These are phyloP conservation scores for Apium graveolens DNA, from an alignment of 129 eudicot species.

Conservation along the genomic window DNA sequence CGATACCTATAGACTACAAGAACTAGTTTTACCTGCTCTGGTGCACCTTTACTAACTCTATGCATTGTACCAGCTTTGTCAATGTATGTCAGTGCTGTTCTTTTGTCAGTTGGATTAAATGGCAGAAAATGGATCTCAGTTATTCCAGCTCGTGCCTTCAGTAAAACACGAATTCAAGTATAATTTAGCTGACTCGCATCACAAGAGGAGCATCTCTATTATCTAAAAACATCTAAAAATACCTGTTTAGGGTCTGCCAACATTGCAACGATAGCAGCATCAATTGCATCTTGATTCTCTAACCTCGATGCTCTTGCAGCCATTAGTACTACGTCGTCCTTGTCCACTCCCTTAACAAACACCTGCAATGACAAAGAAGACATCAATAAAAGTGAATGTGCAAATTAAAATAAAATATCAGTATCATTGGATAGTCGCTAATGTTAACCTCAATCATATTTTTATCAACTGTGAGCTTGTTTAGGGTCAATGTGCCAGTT, in stretches of 20 bases:
- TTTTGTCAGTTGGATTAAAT: constrained; percentile 8
- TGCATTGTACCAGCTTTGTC: neutral
- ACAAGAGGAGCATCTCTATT: neutral
- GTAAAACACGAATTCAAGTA: neutral
- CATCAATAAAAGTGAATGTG: neutral
- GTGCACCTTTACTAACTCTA: constrained; percentile 14
- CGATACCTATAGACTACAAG: neutral
- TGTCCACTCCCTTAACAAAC: neutral
- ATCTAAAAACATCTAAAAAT: neutral
- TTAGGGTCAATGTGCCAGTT: constrained; percentile 8
- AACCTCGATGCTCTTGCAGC: constrained; percentile 9
- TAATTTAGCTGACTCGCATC: neutral
- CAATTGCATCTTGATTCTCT: constrained; percentile 13
- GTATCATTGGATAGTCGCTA: neutral
- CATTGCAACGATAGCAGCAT: constrained; percentile 9
- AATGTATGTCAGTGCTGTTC: constrained; percentile 3
- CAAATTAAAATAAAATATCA: neutral
- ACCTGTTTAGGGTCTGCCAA: constrained; percentile 11
- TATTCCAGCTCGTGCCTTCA: constrained; percentile 4
- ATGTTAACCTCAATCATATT: constrained; percentile 6
- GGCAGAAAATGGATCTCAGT: neutral
- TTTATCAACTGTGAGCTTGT: constrained; percentile 15
- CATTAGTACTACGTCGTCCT: constrained; percentile 4
- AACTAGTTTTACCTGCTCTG: constrained; percentile 6
- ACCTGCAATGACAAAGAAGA: neutral